Base-by-base conservation (phyloP, 495 filamentous ascomycete species). In the Daldinia decipiens region DNA sequence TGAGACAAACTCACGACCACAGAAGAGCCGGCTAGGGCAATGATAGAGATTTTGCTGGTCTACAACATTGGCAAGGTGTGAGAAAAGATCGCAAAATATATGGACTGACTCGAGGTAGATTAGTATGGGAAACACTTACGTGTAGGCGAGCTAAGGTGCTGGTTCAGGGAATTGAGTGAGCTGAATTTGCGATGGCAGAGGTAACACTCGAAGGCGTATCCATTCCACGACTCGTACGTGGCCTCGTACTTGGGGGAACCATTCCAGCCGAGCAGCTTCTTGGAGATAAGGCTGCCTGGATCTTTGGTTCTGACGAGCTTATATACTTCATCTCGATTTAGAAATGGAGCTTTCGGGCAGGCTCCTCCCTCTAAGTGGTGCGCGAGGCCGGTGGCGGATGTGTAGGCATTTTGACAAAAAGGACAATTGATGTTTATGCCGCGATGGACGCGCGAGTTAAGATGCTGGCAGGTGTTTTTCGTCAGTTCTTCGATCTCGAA, bases 1-100 rank as follows among this genome's bases (percentile, higher is more conserved):
- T 0, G 79, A 76, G 36, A 68, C 68, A 71, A 88, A 89, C 32
- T 86, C 62, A 65, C 77, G 43, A 1, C 43, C 43, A 47, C 43
- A 47, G 19, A 0, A 0, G 3, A 24, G 1, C 19, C 43, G 43
- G 9, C 5, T 47, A 3, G 43, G 43, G 9, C 43, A 47, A 12
- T 47, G 43, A 21, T 47, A 47, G 4, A 47, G 19, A 1, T 47
- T 47, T 24, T 47, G 43, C 43, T 47, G 43, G 9, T 47, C 43
- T 47, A 12, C 11, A 47, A 24, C 19, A 47, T 24, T 8, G 17
- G 19, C 5, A 47, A 5, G 43, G 9, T 47, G 43, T 47, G 3
- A 47, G 43, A 24, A 11, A 47, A 7, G 9, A 47, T 21, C 3
- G 4, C 4, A 24, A 21, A 21, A 47, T 21, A 8, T 21, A 12